Base-by-base conservation (phyloP, 23 red algal species). In the Gracilaria vermiculophylla region DNA sequence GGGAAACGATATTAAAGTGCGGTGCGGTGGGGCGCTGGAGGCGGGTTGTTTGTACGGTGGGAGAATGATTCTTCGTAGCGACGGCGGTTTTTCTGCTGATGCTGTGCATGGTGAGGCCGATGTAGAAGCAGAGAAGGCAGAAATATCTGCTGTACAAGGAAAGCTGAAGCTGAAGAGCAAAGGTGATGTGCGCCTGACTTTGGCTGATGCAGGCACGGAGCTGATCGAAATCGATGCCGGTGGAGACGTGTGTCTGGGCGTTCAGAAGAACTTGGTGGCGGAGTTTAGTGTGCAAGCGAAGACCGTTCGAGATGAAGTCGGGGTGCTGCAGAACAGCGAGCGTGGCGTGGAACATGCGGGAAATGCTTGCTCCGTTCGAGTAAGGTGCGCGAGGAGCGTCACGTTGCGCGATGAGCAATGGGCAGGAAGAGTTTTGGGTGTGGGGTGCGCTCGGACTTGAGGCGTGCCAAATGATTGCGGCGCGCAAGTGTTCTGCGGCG, bases 321-420 rank as follows among this genome's bases (percentile, higher is more conserved):
- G 39, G 13, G 40, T 73, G 23, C 19, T 73, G 12, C 67, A 47
- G 4, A 15, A 70, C 11, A 73, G 2, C 5, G 67, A 44, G 13
- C 25, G 12, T 25, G 39, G 37, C 12, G 67, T 45, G 23, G 9
- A 25, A 24, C 14, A 14, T 40, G 67, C 32, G 19, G 42, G 37
- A 73, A 24, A 10, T 33, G 20, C 1, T 24, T 48, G 36, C n/a
- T 48, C 67, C 10, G 67, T 73, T 28, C 67, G 13, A 12, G 19
- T 73, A 12, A 73, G 20, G 23, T 36, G 37, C 25, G 35, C 37
- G 5, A 8, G 67, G 0, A 73, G 40, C 67, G 67, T 48, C 47
- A 73, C 67, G 57, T 79, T 79, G 76, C 53, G 53, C 50, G 53
- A 79, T 54, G 76, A 39, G 76, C 49, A 58, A 24, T 79, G 53